Conservation (phyloP, 2,329 filamentous ascomycete species). For the Trichocomaceae sp. region DNA sequence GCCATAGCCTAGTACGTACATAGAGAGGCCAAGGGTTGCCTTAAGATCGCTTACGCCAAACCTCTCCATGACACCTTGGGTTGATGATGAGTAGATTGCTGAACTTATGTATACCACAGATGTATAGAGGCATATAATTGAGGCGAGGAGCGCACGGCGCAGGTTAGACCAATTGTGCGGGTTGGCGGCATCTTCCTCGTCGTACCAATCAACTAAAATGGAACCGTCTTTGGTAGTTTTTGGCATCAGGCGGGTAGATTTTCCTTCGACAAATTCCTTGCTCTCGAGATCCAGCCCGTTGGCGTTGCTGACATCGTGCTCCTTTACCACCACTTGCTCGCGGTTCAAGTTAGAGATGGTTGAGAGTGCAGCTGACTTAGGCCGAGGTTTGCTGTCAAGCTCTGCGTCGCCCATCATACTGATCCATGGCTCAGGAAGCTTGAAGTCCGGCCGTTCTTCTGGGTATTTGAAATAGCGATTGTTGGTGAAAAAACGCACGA, state of each 20-base stretch:
- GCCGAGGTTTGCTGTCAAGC: neutral
- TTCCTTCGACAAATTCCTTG: neutral
- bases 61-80: neutral
- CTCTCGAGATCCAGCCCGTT: neutral
- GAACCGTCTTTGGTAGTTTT: constrained; percentile 29
- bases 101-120: constrained; percentile 33
- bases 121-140: constrained; percentile 28
- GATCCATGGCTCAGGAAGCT: neutral
- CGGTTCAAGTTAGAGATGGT: neutral
- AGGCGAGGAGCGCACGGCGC: neutral
- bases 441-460: constrained; percentile 34
- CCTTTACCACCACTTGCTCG: neutral
- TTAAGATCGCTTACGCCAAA: constrained; percentile 13
- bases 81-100: constrained; percentile 21
- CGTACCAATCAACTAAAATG: constrained; percentile 32
- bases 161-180: constrained; percentile 22
- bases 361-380: neutral
- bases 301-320: neutral
- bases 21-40: constrained; percentile 25
- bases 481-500: constrained; percentile 38
- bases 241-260: constrained; percentile 18
- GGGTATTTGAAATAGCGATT: constrained; percentile 41
- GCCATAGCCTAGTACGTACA: constrained; percentile 41
- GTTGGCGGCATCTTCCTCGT: constrained; percentile 20
- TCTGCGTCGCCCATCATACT: neutral